A percentile compares a stretch with the other conserved stretches of the same genome.
phyloP scores from a whole-genome alignment of 306 rosid genomes.

The Quercus variabilis region DNA sequence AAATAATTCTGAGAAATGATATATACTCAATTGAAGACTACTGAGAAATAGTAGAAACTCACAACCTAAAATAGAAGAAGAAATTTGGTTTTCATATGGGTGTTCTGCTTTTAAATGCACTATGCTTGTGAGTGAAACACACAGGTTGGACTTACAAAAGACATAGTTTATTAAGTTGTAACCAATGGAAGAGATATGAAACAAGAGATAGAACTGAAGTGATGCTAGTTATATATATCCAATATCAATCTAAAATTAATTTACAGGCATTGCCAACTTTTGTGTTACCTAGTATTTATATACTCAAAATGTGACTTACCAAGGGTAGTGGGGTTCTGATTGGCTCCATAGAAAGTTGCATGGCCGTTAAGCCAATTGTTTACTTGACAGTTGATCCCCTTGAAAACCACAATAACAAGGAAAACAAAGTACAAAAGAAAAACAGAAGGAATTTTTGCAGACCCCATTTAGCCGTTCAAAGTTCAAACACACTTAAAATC shows the following conservation, averaged over 20 bases:
- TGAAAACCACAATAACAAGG: constrained; percentile 20
- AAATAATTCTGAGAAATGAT: neutral
- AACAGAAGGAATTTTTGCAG: constrained; percentile 22
- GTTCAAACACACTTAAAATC: constrained; percentile 2
- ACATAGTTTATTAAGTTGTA: neutral
- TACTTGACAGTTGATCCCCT: constrained; percentile 30
- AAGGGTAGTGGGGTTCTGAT: constrained; percentile 60
- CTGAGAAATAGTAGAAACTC: too few relatives aligned
- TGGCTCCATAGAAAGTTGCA: constrained; percentile 84
- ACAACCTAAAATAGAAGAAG: too few relatives aligned
- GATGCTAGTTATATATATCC: too few relatives aligned
- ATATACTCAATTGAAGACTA: too few relatives aligned
- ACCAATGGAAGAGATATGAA: neutral
- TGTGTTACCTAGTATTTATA: neutral
- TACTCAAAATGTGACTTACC: constrained; percentile 32
- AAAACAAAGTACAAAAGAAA: constrained; percentile 22
- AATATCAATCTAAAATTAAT: too few relatives aligned
- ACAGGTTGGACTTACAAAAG: too few relatives aligned
- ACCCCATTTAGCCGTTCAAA: constrained; percentile 30
- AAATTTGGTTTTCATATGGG: too few relatives aligned
- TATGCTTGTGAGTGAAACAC: too few relatives aligned
- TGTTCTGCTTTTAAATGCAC: too few relatives aligned
- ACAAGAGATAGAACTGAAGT: too few relatives aligned
- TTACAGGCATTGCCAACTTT: too few relatives aligned
- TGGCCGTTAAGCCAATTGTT: constrained; percentile 67